Conservation (phyloP, 371 early-diverging fungal genomes). For the Chytridium lagenaria region DNA sequence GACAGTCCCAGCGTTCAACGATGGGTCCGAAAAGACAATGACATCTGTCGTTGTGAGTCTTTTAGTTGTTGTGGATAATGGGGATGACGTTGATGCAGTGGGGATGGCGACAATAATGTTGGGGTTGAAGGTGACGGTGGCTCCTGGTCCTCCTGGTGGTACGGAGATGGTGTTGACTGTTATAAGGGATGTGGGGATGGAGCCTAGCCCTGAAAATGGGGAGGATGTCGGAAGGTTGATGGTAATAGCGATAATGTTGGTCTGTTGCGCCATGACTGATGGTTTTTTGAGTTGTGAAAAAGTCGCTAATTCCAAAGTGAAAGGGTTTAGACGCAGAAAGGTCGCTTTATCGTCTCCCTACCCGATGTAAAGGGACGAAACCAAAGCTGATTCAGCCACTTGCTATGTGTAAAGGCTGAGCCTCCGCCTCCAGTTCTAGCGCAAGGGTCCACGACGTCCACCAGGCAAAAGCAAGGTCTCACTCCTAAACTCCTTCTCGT, state of each 20-base stretch:
- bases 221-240: slow-evolving; percentile 5
- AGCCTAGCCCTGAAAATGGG: background rate
- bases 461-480: no score
- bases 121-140: background rate
- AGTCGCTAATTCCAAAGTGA: no score
- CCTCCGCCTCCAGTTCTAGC: no score
- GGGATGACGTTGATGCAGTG: background rate
- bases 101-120: background rate
- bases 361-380: no score
- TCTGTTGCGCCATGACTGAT: background rate
- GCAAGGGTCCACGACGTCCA: no score
- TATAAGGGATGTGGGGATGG: background rate
- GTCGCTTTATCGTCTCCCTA: no score
- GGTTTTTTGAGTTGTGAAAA: no score
- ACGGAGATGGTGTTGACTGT: background rate
- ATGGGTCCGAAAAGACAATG: background rate
- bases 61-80: background rate
- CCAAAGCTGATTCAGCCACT: no score
- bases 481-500: no score
- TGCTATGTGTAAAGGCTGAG: no score
- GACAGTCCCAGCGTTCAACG: background rate
- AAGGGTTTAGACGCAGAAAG: no score
- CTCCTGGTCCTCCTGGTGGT: background rate
- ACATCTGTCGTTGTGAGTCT: background rate
- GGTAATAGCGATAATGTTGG: background rate